A percentile compares a stretch with the other conserved stretches of the same genome.
Conservation (phyloP, 208 protist genomes). For the Trypanosoma cruzi region DNA sequence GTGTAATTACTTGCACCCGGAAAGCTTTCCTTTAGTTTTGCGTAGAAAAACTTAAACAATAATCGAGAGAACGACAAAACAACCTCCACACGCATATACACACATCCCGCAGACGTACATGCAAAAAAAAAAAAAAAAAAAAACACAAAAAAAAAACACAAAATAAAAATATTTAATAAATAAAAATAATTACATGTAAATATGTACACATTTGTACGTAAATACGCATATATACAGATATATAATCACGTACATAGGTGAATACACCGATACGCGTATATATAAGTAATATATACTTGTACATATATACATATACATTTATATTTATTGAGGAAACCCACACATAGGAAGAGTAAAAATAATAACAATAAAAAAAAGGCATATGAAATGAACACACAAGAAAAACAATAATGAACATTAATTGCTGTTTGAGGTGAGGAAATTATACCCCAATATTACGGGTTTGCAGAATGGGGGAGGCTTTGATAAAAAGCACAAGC, state of each 20-base stretch:
- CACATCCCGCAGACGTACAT: too few species aligned
- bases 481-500: not conserved
- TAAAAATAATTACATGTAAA: conserved; percentile 19
- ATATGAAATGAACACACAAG: not conserved
- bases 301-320: too few species aligned
- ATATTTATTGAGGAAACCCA: too few species aligned
- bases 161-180: conserved; percentile 5
- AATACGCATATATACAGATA: conserved; percentile 17
- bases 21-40: too few species aligned
- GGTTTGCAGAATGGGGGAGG: not conserved
- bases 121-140: too few species aligned
- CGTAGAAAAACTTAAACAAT: too few species aligned
- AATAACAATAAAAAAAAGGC: conserved; percentile 15
- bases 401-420: not conserved
- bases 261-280: too few species aligned
- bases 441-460: not conserved
- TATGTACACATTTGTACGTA: conserved; percentile 16
- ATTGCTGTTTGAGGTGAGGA: not conserved
- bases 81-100: too few species aligned
- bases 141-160: conserved; percentile 9
- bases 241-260: conserved; percentile 4
- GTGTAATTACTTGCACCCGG: too few species aligned
- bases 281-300: too few species aligned
- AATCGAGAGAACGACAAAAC: too few species aligned
- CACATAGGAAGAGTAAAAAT: not conserved